These are phyloP conservation scores for Kockovaella imperatae DNA, from an alignment of 768 basidiomycete genomes.

Conservation along the genomic window DNA sequence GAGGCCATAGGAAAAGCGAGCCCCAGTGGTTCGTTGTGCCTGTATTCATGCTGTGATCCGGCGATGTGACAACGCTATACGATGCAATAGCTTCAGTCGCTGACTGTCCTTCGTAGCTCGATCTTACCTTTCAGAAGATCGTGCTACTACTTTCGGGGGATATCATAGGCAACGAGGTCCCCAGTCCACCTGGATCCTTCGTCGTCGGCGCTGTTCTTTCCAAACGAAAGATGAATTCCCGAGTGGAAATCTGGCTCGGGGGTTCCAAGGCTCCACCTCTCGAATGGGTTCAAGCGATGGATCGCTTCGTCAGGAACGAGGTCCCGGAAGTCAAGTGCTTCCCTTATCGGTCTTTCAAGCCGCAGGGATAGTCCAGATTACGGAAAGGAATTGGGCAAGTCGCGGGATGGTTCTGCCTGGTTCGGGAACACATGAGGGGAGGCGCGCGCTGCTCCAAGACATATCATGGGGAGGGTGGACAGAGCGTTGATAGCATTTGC, in stretches of 20 bases:
- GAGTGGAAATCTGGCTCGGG: constrained; percentile 36
- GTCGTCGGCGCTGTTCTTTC: constrained; percentile 14
- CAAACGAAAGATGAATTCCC: constrained; percentile 8
- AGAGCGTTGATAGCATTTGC: no score
- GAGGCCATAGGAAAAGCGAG: no score
- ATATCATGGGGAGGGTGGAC: no score
- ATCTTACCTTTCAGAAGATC: constrained; percentile 27
- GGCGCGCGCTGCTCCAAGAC: no score
- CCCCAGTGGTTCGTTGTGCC: no score
- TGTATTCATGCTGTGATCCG: no score
- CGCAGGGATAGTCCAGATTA: no score
- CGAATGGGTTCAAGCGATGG: constrained; percentile 11
- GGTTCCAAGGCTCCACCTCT: constrained; percentile 1
- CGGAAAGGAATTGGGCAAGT: no score
- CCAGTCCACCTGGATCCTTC: constrained; percentile 2
- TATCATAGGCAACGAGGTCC: constrained; percentile 1
- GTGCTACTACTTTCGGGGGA: constrained; percentile 16
- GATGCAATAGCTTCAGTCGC: background rate
- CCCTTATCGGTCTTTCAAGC: background rate
- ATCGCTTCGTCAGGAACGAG: background rate
- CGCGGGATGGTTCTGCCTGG: no score
- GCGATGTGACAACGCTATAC: background rate
- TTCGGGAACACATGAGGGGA: no score
- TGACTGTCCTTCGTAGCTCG: constrained; percentile 22
- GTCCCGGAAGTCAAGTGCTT: background rate